Evolutionary conservation across 1,284 basidiomycete species (phyloP).

Genomic region (Coniferiporia sulphurascens): DNA sequence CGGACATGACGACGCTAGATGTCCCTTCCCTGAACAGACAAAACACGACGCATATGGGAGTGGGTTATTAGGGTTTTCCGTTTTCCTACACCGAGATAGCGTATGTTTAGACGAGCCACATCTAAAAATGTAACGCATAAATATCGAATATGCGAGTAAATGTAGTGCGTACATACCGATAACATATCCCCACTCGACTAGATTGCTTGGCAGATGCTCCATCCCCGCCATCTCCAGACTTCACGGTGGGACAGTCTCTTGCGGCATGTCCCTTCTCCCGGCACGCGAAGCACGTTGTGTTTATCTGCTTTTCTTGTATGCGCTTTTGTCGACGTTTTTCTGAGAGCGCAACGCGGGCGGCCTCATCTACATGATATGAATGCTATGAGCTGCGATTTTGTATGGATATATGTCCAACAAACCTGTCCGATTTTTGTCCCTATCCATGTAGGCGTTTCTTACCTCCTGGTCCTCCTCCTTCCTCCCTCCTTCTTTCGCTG

Average conservation of each 20-base stretch:
- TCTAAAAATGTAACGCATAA: conserved; percentile 35
- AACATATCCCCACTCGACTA: conserved; percentile 67
- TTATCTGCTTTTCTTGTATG: conserved; percentile 51
- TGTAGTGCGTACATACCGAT: conserved; percentile 52
- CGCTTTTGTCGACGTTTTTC: conserved; percentile 68
- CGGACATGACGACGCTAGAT: conserved; percentile 79
- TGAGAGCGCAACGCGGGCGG: conserved; percentile 36
- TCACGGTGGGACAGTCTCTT: conserved; percentile 69
- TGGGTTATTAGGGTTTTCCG: conserved; percentile 58
- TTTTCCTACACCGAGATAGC: conserved; percentile 71
- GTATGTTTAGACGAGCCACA: conserved; percentile 82
- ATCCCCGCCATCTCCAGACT: conserved; percentile 23
- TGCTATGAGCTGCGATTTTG: conserved; percentile 13
- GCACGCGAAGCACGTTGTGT: conserved; percentile 85
- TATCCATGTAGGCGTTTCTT: conserved; percentile 11
- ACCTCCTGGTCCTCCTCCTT: conserved; percentile 1
- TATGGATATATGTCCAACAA: conserved; percentile 10
- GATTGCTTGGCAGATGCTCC: conserved; percentile 21
- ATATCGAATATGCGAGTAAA: neutral
- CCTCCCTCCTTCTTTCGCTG: neutral
- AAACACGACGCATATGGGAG: conserved; percentile 91
- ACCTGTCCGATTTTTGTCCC: conserved; percentile 8
- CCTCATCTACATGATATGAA: conserved; percentile 20
- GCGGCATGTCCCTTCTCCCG: conserved; percentile 82
- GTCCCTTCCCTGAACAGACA: conserved; percentile 78